Percentiles rank a stretch among this genome's conserved stretches.
Conservation (phyloP, 371 early-diverging fungal species). For the Rhizopus delemar region DNA sequence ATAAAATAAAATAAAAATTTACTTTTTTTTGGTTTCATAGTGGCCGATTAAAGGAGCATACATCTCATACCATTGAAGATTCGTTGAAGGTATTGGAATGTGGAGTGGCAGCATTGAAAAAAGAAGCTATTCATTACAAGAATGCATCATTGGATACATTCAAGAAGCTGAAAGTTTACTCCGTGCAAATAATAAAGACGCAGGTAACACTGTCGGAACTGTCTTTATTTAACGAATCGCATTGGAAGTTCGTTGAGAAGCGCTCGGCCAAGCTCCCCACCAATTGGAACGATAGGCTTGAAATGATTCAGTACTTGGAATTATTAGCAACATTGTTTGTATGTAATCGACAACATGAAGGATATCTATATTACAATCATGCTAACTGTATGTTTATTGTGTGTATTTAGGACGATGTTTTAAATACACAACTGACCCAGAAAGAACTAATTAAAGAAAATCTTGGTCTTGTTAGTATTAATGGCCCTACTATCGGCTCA, state of each 20-base stretch:
- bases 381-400: conserved; percentile 9
- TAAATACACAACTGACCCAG: conserved; percentile 7
- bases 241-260: conserved; percentile 13
- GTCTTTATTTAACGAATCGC: conserved; percentile 11
- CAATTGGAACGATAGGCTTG: conserved; percentile 11
- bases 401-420: conserved; percentile 10
- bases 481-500: conserved; percentile 6
- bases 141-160: conserved; percentile 8
- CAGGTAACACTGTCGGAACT: conserved; percentile 11
- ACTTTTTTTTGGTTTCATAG: conserved; percentile 16
- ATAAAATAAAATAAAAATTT: conserved; percentile 1
- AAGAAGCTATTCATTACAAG: conserved; percentile 5
- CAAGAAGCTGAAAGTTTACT: conserved; percentile 10
- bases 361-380: conserved; percentile 9
- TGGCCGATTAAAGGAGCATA: conserved; percentile 17
- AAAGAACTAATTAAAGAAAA: conserved; percentile 12
- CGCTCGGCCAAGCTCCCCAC: conserved; percentile 12
- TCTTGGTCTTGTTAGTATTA: conserved; percentile 6
- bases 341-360: conserved; percentile 16
- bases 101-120: conserved; percentile 13
- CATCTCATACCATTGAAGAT: conserved; percentile 17
- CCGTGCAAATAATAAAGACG: conserved; percentile 7
- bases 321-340: conserved; percentile 16
- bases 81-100: conserved; percentile 18
- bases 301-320: conserved; percentile 15